These are phyloP conservation scores for Petrea volubilis DNA, from an alignment of 257 asterid genomes.

Conservation along the genomic window DNA sequence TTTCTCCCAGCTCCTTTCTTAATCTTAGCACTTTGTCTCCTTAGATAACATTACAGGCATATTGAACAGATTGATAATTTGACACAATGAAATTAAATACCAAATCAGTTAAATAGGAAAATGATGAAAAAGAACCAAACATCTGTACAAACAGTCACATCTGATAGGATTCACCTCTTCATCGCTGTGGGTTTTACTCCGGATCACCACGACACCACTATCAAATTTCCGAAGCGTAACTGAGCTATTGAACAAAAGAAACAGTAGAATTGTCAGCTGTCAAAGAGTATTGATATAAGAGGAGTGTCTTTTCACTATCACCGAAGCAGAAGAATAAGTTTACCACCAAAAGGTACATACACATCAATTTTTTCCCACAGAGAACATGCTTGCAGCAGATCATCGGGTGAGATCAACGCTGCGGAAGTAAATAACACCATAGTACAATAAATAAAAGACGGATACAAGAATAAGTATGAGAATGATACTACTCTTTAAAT, in stretches of 20 bases:
- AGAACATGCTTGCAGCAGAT: constrained; percentile 91
- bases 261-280: constrained; percentile 10
- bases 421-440: constrained; percentile 25
- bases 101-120: constrained; percentile 7
- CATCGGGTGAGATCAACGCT: constrained; percentile 97
- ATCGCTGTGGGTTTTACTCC: constrained; percentile 84
- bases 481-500: constrained; percentile 3
- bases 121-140: neutral
- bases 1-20: constrained; percentile 1
- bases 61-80: neutral
- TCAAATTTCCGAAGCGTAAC: constrained; percentile 95
- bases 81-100: neutral
- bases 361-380: constrained; percentile 96
- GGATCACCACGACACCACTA: constrained; percentile 96
- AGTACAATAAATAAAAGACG: constrained; percentile 4
- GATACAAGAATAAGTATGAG: neutral
- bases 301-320: constrained; percentile 12
- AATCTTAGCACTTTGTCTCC: neutral
- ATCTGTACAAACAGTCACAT: neutral
- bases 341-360: constrained; percentile 47
- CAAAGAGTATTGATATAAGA: neutral
- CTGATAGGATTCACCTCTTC: constrained; percentile 62
- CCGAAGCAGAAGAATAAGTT: constrained; percentile 15
- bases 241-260: constrained; percentile 48
- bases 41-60: neutral